Evolutionary conservation across 2,329 filamentous ascomycete species (phyloP).

Genomic region (Alternaria tenuissima): DNA sequence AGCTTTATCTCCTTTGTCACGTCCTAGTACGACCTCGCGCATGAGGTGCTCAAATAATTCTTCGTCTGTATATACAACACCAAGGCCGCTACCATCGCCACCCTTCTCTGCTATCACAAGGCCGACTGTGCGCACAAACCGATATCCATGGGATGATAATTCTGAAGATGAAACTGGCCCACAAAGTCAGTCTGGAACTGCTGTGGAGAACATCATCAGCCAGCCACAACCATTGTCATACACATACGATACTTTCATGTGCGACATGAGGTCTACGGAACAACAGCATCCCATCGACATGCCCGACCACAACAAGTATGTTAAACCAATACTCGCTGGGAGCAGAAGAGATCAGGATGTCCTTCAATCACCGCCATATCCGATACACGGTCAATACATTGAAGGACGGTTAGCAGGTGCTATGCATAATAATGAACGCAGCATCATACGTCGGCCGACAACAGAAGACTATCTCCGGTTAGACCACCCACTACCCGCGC

Average conservation of each 20-base stretch:
- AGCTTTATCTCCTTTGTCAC: background rate
- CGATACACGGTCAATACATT: background rate
- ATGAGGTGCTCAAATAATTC: background rate
- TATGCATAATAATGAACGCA: background rate
- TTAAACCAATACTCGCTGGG: background rate
- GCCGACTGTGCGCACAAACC: background rate
- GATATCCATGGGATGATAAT: background rate
- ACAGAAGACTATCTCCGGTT: slow-evolving; percentile 10
- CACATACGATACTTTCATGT: background rate
- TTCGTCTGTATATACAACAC: background rate
- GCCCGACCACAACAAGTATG: slow-evolving; percentile 7
- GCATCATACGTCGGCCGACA: slow-evolving; percentile 6
- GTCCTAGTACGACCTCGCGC: background rate
- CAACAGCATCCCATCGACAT: background rate
- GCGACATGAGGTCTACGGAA: background rate
- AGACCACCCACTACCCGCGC: slow-evolving; percentile 2
- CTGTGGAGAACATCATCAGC: background rate
- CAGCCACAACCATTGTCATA: background rate
- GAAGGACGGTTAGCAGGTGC: background rate
- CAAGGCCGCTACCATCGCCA: background rate
- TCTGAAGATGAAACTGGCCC: background rate
- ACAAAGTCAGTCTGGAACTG: background rate
- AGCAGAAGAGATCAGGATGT: background rate
- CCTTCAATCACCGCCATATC: slow-evolving; percentile 6
- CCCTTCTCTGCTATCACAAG: background rate